Evolutionary conservation across 805 yeast genomes (phyloP), one percentile per base, ranked within the genome.

Genomic region (Soucietia sequanensis): DNA sequence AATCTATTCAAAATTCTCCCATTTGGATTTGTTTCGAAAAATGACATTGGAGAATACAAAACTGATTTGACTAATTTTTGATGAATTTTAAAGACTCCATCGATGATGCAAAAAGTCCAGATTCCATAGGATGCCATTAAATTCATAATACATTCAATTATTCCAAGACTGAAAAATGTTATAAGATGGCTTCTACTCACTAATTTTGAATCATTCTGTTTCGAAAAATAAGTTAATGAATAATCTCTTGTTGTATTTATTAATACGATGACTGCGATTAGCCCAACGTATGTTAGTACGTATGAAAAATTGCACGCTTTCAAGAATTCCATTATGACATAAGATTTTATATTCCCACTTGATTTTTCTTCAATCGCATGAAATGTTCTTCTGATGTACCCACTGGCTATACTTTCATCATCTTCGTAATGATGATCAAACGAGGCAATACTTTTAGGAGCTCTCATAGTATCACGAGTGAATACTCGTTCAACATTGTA

Each of bases 1-100:
- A 56, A 57, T 13, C 62, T 34, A 36, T 57, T 57, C 52, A 57
- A 43, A 14, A 57, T 52, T 34, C 62, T 32, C 3, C 61, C 62
- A 23, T 54, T 44, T 4, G 62, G 62, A 1, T 60, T 56, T 14
- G 54, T 53, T 32, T 57, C 62, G 27, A 57, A 57, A 38, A 53
- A 57, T 1, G 52, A 43, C 61, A 57, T 56, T 3, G 62, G 60
- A 1, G 60, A 48, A 23, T 52, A 41, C 40, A 57, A 47, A 3
- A 57, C 51, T 9, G 53, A 42, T 9, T 42, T 31, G 8, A 54
- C 56, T 59, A 57, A 52, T 16, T 42, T 44, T 30, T 53, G 54
- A 30, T 57, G 62, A 30, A 57, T 48, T 22, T 39, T 38, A 13
- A 24, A 40, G 4, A 59, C 48, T 8, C 56, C 54, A 23, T 47